phyloP scores from a whole-genome alignment of 2,329 filamentous ascomycete species.

The Periconia sp. region DNA sequence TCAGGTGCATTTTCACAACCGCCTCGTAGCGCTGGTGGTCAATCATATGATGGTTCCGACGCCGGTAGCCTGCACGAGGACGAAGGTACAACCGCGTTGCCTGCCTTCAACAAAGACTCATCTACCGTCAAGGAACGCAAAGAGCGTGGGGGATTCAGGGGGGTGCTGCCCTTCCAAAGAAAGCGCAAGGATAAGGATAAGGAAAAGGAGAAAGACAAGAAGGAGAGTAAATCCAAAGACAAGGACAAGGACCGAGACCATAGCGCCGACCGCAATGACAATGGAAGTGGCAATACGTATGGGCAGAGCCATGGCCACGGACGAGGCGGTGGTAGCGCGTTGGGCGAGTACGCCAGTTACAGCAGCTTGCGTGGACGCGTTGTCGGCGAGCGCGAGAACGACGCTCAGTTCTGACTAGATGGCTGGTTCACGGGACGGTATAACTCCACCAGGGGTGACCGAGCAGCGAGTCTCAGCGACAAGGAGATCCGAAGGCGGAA shows the following conservation, averaged over 20 bases:
- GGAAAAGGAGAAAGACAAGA: conserved; percentile 22
- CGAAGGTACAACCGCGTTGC: conserved; percentile 42
- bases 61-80: conserved; percentile 39
- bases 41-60: conserved; percentile 36
- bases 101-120: conserved; percentile 34
- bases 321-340: conserved; percentile 14
- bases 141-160: conserved; percentile 40
- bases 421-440: conserved; percentile 37
- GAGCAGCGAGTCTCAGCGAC: conserved; percentile 10
- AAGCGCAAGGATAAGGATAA: conserved; percentile 37
- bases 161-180: conserved; percentile 40
- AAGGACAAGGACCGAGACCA: conserved; percentile 22
- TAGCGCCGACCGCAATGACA: conserved; percentile 17
- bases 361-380: conserved; percentile 13
- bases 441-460: conserved; percentile 5
- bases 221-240: conserved; percentile 23
- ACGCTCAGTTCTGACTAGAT: conserved; percentile 40
- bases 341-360: conserved; percentile 21
- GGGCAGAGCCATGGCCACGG: neutral
- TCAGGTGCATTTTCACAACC: conserved; percentile 24
- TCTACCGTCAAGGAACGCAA: conserved; percentile 39
- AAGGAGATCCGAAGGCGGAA: conserved; percentile 31
- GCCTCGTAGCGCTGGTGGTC: conserved; percentile 27
- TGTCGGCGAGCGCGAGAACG: conserved; percentile 4
- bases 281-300: conserved; percentile 7